Base-by-base conservation (phyloP, 2,329 filamentous ascomycete genomes). In the Bimuria novae-zelandiae region DNA sequence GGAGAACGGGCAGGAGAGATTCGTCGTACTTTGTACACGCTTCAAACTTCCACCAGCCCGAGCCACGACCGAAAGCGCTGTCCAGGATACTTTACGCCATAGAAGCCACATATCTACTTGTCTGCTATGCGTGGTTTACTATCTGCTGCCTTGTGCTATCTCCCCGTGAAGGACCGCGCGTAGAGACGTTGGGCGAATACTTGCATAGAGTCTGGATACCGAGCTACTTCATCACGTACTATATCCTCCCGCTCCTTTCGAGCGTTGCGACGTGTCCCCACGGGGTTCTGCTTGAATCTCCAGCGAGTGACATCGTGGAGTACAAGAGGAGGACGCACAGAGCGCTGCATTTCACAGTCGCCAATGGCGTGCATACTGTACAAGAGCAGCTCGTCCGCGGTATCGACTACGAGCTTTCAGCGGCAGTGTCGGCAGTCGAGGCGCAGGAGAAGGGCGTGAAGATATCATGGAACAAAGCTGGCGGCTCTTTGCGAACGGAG, bases 191-290 rank as follows among this genome's bases (percentile, higher is more conserved):
- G 0, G 74, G 65, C 14, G 68, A 78, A 30, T 86, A 85, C 55
- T 60, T 82, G 5, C 50, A 65, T n/a, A 73, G 83, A n/a, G 80
- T 81, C 4, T 68, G 73, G 44, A 63, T 84, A 1, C 82, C 83
- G 0, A 68, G 64, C 5, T 75, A 76, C 23, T 84, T 82, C 50
- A 61, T 73, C 3, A 66, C 70, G 2, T 75, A 77, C 29, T 85
- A 85, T 59, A 63, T 86, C 7, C 68, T 85, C 0, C 83, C 83
- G 0, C 70, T 84, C 4, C 74, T 86, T 33, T 80, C 81, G 44
- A 77, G 77, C 52, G 80, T 84, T 6, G 77, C 78, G 3, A 85
- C 82, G 1, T 85, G 82, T 59, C 75, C 81, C 0, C 82, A 84
- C 49, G 68, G 74, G 1, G 74, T 77, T 25, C 65, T 84, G 2